A percentile compares a stretch with the other conserved stretches of the same genome.
Evolutionary conservation across 192 early-diverging fungal species (phyloP).

Genomic region (Gonapodya prolifera): DNA sequence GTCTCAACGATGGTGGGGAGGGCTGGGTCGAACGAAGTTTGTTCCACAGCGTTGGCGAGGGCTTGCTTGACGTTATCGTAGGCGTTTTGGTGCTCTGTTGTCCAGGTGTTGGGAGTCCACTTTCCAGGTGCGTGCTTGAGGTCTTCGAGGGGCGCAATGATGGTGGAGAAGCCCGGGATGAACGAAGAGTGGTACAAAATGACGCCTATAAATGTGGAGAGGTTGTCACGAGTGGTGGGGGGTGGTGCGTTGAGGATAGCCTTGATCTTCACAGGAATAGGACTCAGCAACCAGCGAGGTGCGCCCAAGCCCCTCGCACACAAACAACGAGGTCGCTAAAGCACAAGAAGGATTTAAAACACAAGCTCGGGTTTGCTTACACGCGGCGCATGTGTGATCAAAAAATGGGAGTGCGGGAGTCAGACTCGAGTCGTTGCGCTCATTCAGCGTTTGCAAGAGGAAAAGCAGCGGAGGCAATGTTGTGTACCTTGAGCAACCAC

Average conservation of each 20-base stretch:
- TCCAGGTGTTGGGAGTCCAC: neutral
- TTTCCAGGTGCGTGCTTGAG: neutral
- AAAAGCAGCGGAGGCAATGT: too few species aligned
- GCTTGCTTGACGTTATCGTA: neutral
- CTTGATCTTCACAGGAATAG: too few species aligned
- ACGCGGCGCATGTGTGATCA: too few species aligned
- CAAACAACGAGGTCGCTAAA: too few species aligned
- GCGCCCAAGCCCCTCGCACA: too few species aligned
- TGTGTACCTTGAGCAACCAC: too few species aligned
- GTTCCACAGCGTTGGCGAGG: neutral
- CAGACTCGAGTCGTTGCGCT: too few species aligned
- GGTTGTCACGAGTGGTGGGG: neutral
- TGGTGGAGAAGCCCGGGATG: neutral
- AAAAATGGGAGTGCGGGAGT: too few species aligned
- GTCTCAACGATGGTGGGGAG: neutral
- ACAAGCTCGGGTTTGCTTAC: too few species aligned
- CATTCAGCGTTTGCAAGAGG: too few species aligned
- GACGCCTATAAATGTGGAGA: neutral
- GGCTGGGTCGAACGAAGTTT: neutral
- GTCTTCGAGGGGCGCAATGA: neutral
- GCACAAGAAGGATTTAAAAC: too few species aligned
- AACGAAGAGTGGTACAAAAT: neutral
- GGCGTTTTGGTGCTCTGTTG: neutral
- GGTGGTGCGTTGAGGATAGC: neutral
- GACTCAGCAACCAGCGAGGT: too few species aligned